phyloP scores from a whole-genome alignment of 139 green algal species.

The Chlamydomonas asymmetrica region DNA sequence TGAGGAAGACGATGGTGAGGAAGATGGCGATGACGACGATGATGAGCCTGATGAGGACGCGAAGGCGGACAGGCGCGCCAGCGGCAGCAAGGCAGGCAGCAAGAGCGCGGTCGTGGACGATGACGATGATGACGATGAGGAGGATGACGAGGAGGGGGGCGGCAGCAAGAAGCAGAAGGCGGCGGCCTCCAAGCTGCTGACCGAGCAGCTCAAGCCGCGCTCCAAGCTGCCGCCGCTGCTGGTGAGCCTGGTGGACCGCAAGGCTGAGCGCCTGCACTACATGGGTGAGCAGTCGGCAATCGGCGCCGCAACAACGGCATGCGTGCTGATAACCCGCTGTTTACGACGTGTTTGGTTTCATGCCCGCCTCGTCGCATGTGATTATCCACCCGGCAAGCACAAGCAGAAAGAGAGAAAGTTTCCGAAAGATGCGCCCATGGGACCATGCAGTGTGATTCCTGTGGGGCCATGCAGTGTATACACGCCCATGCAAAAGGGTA shows the following conservation, averaged over 20 bases:
- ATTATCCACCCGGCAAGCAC: no score
- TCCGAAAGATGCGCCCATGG: no score
- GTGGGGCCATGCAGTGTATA: no score
- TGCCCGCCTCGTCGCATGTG: no score
- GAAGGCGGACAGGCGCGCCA: not conserved
- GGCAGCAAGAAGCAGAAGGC: not conserved
- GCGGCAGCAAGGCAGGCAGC: not conserved
- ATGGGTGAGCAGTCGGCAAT: conserved; percentile 61
- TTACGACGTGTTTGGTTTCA: no score
- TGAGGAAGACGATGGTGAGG: conserved; percentile 29
- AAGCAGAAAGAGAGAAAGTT: no score
- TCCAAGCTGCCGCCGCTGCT: conserved; percentile 88
- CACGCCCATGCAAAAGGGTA: no score
- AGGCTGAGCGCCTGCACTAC: conserved; percentile 91
- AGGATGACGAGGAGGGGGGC: conserved; percentile 17
- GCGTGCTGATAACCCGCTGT: no score
- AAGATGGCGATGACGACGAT: conserved; percentile 7
- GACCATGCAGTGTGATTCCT: no score
- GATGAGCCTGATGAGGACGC: not conserved
- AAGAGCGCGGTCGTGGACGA: conserved; percentile 2
- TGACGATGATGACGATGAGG: conserved; percentile 7
- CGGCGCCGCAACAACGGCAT: no score
- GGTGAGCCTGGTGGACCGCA: conserved; percentile 70
- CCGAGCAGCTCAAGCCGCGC: conserved; percentile 79
- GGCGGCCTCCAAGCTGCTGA: no score